phyloP scores from a whole-genome alignment of 768 basidiomycete species.

The Hygrophorus pudorinus region DNA sequence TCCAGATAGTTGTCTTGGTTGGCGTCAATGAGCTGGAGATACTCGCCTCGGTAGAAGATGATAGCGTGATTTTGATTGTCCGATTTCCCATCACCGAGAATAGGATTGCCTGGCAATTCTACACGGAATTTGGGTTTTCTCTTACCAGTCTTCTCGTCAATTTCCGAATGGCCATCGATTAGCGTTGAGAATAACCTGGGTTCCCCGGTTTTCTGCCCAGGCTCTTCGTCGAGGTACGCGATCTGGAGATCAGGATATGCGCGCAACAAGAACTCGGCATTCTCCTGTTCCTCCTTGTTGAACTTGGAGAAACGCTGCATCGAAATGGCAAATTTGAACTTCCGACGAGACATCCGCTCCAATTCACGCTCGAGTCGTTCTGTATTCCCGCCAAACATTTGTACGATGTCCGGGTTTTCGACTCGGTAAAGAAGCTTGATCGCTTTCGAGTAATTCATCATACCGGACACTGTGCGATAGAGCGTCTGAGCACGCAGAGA shows the following conservation, averaged over 20 bases:
- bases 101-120: constrained; percentile 96
- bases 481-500: constrained; percentile 96
- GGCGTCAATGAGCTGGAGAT: constrained; percentile 97
- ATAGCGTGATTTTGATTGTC: constrained; percentile 99
- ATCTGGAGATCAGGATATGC: constrained; percentile 99
- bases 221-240: constrained; percentile 95
- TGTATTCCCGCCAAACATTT: constrained; percentile 92
- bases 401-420: constrained; percentile 96
- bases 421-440: constrained; percentile 98
- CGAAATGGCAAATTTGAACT: constrained; percentile 97
- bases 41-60: constrained; percentile 98
- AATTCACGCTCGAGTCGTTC: constrained; percentile 93
- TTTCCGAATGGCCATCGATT: constrained; percentile 96
- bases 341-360: constrained; percentile 92
- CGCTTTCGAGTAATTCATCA: constrained; percentile 99
- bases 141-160: constrained; percentile 80
- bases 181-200: constrained; percentile 83
- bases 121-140: constrained; percentile 96
- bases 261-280: constrained; percentile 93
- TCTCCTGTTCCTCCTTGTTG: constrained; percentile 98
- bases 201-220: constrained; percentile 80
- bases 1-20: constrained; percentile 99
- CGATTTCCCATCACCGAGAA: constrained; percentile 97
- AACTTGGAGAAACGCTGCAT: constrained; percentile 99
- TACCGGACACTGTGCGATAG: constrained; percentile 97